Conservation (phyloP, 139 green algal genomes). For the Cymbomonas tetramitiformis region DNA sequence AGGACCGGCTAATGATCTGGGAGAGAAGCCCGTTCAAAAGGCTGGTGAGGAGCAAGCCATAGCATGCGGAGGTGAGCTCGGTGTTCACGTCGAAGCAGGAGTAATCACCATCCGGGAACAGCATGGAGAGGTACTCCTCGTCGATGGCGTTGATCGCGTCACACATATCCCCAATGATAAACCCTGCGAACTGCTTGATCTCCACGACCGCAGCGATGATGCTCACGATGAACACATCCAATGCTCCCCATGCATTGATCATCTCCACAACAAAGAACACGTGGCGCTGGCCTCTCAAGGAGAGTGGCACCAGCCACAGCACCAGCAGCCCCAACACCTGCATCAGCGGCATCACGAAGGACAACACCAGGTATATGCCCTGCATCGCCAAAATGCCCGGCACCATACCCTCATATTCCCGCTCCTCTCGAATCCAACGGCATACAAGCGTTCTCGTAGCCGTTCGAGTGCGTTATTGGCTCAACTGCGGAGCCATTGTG, state of each 20-base stretch:
- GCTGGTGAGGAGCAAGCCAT: no score
- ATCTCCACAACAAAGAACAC: background rate
- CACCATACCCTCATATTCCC: no score
- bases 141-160: conserved; percentile 1
- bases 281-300: background rate
- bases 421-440: no score
- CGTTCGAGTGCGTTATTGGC: no score
- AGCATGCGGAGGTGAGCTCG: background rate
- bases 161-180: conserved; percentile 13
- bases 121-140: background rate
- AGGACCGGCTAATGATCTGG: no score
- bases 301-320: conserved; percentile 6
- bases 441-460: no score
- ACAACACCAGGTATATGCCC: background rate
- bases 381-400: background rate
- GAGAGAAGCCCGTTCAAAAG: no score
- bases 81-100: conserved; percentile 9
- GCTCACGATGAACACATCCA: conserved; percentile 20
- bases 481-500: no score
- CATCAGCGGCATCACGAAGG: background rate
- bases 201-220: conserved; percentile 14
- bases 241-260: conserved; percentile 1
- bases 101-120: background rate
- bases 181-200: conserved; percentile 7
- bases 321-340: background rate